Base-by-base conservation (phyloP, 352 stramenopile genomes). In the Globisporangium mamillatum region DNA sequence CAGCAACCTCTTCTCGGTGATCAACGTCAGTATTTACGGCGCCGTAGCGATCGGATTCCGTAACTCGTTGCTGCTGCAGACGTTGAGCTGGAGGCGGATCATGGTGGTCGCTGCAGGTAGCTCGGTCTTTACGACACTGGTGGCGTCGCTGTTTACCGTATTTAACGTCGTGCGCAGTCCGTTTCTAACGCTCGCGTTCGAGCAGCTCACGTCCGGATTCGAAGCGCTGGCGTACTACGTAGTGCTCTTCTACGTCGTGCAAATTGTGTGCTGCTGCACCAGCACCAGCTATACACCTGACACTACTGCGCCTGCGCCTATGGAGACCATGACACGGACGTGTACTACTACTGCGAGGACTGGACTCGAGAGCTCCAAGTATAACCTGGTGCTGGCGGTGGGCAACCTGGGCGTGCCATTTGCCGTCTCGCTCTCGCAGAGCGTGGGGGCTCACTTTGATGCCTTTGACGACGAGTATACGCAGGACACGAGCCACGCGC, bases 141-240 rank as follows among this genome's bases (percentile, higher is more conserved):
- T 88, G 24, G 44, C 78, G 25, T 75, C 78, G 8, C 58, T 90
- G 1, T 85, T 93, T 9, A 80, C 81, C 1, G 72, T 89, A 14
- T 90, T 75, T 56, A 78, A 87, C 58, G 66, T 86, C 18, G 38
- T 91, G n/a, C 83, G 86, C 16, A 88, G 80, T 64, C 69, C 67
- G 22, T 60, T 76, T 22, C 25, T 86, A 12, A 79, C 76, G 48
- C 69, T 90, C 29, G 18, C 84, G 20, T 67, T 89, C 16, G 84
- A 91, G 60, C 79, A 91, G 29, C 18, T 86, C 54, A 75, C 76
- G 3, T 70, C 76, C 3, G 63, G 76, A 20, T 75, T 89, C 24
- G 84, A 91, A n/a, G 81, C 81, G 4, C 34, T 89, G 3, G 75
- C 75, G 10, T 87, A 80, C 68, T 88, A 81, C 48, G 73, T 90